Conservation (phyloP, 2,329 filamentous ascomycete genomes). For the Aspergillus intermedius region DNA sequence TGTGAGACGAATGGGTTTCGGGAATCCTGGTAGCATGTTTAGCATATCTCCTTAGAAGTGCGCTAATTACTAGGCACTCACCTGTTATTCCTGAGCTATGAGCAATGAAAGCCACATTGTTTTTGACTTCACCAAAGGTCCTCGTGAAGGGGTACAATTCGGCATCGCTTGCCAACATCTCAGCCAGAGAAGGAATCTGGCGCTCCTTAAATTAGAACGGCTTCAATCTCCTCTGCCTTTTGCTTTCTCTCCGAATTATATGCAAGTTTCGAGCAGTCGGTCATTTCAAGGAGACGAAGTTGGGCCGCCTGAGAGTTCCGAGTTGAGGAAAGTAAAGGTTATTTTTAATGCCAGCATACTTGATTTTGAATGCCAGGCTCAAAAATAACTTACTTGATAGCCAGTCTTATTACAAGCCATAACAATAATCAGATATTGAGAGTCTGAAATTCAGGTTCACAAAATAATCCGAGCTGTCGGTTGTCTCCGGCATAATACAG, state of each 20-base stretch:
- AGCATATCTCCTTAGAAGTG: neutral
- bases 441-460: constrained; percentile 10
- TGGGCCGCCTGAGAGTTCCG: constrained; percentile 15
- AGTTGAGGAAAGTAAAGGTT: constrained; percentile 11
- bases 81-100: constrained; percentile 33
- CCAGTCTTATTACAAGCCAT: constrained; percentile 16
- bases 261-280: constrained; percentile 13
- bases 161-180: neutral
- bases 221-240: constrained; percentile 13
- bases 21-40: constrained; percentile 6
- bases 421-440: constrained; percentile 14
- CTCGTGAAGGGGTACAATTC: constrained; percentile 8
- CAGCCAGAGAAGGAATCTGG: constrained; percentile 5
- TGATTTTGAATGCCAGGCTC: neutral
- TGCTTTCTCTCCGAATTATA: constrained; percentile 21
- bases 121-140: constrained; percentile 14
- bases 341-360: neutral
- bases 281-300: constrained; percentile 10
- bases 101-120: constrained; percentile 20
- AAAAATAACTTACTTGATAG: constrained; percentile 9
- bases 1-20: constrained; percentile 16
- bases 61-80: constrained; percentile 3
- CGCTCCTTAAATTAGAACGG: constrained; percentile 2
- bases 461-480: constrained; percentile 4
- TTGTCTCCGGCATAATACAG: constrained; percentile 5